These are phyloP conservation scores for Phlyctochytrium arcticum DNA, from an alignment of 192 early-diverging fungal species.

Conservation along the genomic window DNA sequence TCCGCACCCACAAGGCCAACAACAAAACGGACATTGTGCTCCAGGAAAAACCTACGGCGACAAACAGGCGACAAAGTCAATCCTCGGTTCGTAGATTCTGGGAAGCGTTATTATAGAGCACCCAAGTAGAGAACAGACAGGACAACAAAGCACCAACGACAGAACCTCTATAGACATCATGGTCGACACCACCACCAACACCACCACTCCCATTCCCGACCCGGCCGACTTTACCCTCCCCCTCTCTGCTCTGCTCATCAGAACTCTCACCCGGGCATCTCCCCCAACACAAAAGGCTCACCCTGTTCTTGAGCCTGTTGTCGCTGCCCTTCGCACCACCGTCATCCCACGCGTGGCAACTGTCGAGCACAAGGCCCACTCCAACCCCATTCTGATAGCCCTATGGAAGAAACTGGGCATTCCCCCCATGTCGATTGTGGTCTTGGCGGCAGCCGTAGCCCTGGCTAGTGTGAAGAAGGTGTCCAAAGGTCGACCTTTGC, in stretches of 20 bases:
- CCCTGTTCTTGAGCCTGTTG: background rate
- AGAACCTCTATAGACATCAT: too few relatives aligned
- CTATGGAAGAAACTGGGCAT: slow-evolving; percentile 26
- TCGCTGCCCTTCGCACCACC: slow-evolving; percentile 2
- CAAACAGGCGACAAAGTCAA: too few relatives aligned
- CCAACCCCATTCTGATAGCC: slow-evolving; percentile 29
- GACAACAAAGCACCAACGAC: too few relatives aligned
- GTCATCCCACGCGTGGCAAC: slow-evolving; percentile 4
- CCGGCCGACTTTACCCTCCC: background rate
- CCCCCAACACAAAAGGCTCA: background rate
- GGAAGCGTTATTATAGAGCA: too few relatives aligned
- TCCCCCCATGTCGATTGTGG: slow-evolving; percentile 32
- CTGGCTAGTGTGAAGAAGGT: slow-evolving; percentile 26
- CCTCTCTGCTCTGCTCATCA: background rate
- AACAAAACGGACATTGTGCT: too few relatives aligned
- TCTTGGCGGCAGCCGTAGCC: slow-evolving; percentile 8
- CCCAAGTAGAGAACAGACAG: too few relatives aligned
- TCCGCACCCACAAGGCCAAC: too few relatives aligned
- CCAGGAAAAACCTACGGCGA: too few relatives aligned
- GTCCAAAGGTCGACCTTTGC: slow-evolving; percentile 26
- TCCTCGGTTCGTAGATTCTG: too few relatives aligned
- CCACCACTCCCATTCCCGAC: background rate
- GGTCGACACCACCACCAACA: background rate
- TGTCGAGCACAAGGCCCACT: slow-evolving; percentile 19
- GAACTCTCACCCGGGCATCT: background rate